phyloP scores from a whole-genome alignment of 2,329 filamentous ascomycete species.

The Penicillium sp. region DNA sequence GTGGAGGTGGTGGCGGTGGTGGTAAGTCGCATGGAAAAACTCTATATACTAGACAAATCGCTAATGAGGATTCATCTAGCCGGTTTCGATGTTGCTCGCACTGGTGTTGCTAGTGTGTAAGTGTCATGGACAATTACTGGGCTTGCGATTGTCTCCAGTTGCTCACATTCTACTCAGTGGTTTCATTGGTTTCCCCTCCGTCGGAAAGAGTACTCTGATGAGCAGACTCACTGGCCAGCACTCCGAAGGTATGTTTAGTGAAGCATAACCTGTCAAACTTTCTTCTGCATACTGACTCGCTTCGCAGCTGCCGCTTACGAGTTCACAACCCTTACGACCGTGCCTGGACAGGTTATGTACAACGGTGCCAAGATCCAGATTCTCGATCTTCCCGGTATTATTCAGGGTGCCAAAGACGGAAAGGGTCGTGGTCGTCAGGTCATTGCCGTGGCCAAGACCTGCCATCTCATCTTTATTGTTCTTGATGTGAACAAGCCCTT shows the following conservation, averaged over 20 bases:
- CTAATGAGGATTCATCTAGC: slow-evolving; percentile 43
- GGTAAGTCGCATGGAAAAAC: slow-evolving; percentile 34
- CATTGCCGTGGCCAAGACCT: slow-evolving; percentile 98
- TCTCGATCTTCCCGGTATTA: slow-evolving; percentile 97
- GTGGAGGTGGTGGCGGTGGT: slow-evolving; percentile 77
- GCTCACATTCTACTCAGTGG: slow-evolving; percentile 48
- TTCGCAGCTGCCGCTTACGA: slow-evolving; percentile 81
- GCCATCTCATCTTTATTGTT: slow-evolving; percentile 97
- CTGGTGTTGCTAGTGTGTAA: slow-evolving; percentile 88
- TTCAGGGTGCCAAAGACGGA: slow-evolving; percentile 96
- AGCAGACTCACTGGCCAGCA: slow-evolving; percentile 91
- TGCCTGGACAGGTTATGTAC: slow-evolving; percentile 92
- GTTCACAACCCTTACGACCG: slow-evolving; percentile 96
- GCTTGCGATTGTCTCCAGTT: background rate
- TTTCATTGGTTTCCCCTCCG: slow-evolving; percentile 97
- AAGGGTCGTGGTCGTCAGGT: slow-evolving; percentile 97
- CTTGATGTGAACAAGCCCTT: slow-evolving; percentile 98
- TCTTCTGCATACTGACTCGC: slow-evolving; percentile 16
- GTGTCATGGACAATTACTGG: slow-evolving; percentile 24
- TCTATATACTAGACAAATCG: slow-evolving; percentile 5
- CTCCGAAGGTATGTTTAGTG: slow-evolving; percentile 64
- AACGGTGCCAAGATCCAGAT: slow-evolving; percentile 98
- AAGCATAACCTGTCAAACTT: background rate
- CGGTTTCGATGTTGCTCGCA: slow-evolving; percentile 96
- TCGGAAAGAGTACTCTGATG: slow-evolving; percentile 98